Evolutionary conservation across 306 rosid species (phyloP).

Genomic region (Trichosanthes cucumerina): DNA sequence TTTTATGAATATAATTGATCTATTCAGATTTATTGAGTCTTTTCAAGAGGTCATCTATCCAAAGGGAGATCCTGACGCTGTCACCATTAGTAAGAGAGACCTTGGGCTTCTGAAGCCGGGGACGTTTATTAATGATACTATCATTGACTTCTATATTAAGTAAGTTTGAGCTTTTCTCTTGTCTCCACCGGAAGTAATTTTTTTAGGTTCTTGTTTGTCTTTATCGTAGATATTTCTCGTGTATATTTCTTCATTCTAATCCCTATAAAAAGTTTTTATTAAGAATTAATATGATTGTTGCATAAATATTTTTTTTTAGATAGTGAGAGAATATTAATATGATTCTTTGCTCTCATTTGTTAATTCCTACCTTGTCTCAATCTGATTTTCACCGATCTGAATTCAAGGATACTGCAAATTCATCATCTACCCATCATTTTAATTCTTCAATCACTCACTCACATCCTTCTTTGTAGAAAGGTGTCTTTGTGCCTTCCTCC

Average conservation of each 20-base stretch:
- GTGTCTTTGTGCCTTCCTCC: too few species aligned
- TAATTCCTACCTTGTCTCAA: too few species aligned
- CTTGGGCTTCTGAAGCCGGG: slow-evolving; percentile 85
- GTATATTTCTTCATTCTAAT: neutral
- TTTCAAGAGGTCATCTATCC: slow-evolving; percentile 77
- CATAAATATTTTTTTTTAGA: neutral
- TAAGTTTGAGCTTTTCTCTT: slow-evolving; percentile 24
- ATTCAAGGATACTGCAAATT: too few species aligned
- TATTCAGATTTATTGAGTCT: slow-evolving; percentile 61
- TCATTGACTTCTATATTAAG: slow-evolving; percentile 86
- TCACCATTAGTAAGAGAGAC: slow-evolving; percentile 78
- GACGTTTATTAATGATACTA: slow-evolving; percentile 76
- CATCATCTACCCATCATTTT: too few species aligned
- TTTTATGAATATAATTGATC: neutral
- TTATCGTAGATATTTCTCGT: neutral
- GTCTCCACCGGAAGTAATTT: neutral
- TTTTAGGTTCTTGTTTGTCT: neutral
- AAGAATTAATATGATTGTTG: neutral
- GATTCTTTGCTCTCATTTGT: too few species aligned
- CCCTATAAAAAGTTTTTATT: neutral
- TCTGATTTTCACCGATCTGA: too few species aligned
- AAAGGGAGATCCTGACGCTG: slow-evolving; percentile 83
- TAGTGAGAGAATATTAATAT: neutral
- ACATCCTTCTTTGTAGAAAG: too few species aligned
- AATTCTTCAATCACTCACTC: too few species aligned